phyloP scores from a whole-genome alignment of 78 protist genomes.

The Pigoraptor vietnamica region DNA sequence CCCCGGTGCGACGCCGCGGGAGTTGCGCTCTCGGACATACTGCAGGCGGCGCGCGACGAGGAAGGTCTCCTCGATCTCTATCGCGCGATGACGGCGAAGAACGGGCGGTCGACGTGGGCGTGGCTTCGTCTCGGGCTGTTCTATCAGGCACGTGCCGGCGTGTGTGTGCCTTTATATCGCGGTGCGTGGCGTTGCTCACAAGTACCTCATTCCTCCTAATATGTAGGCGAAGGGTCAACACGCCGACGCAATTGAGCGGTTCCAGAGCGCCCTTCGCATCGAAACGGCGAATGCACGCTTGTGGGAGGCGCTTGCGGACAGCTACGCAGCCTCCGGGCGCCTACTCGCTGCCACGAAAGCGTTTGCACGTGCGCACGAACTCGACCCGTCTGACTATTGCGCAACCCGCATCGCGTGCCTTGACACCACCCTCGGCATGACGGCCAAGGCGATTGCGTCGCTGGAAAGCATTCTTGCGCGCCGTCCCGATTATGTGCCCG shows the following conservation, averaged over 20 bases:
- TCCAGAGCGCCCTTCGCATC: background rate
- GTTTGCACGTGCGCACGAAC: background rate
- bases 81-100: background rate
- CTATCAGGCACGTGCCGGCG: background rate
- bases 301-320: background rate
- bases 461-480: background rate
- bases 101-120: background rate
- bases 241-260: background rate
- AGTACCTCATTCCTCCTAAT: no score
- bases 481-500: background rate
- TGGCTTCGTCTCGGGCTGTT: background rate
- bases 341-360: background rate
- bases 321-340: background rate
- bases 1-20: background rate
- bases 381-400: background rate
- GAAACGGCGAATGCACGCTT: background rate
- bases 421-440: background rate
- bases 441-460: background rate
- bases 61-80: background rate
- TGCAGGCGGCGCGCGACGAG: background rate
- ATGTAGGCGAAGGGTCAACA: background rate
- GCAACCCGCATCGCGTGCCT: background rate
- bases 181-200: no score
- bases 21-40: background rate
- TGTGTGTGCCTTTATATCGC: background rate